Base-by-base conservation (phyloP, 768 basidiomycete genomes). In the Imleria badia region DNA sequence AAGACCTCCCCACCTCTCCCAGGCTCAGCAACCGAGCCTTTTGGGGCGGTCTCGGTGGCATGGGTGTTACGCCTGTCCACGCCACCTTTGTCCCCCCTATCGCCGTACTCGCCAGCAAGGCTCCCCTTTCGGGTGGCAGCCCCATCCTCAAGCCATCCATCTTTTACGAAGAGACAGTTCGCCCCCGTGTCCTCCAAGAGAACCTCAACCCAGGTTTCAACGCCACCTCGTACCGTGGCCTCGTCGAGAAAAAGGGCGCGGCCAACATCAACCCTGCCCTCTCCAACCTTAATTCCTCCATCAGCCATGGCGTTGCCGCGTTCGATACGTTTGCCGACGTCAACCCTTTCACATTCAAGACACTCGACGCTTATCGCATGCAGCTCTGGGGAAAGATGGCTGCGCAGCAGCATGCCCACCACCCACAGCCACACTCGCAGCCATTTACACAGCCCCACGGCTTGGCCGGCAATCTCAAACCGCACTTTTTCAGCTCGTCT, bases 351-450 rank as follows among this genome's bases (percentile, higher is more conserved):
- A 94, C 89, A 3, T 82, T 95, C 78, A 94, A 92, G 77, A 84
- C 81, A 2, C 75, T 95, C 60, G 93, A 95, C 72, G 81, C 85
- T 67, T 87, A 87, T 67, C 82, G 94, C 39, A 94, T 94, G 89
- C 94, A 96, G 57, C 77, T 97, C 1, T 96, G 94, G 94, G 83
- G 86, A 33, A 83, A 88, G 73, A 90, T 96, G 84, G 92, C 92
- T 0, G 79, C 84, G 31, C 91, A 92, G 60, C 87, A 82, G 50
- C 67, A 59, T 55, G 70, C 47, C 48, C 72, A 72, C 9, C 77
- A 78, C 0, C 66, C 74, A 55, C 81, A 76, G 58, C 60, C 76
- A 40, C 48, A 67, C 42, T 45, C 41, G 3, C 51, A 56, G 6
- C 40, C 48, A 52, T 62, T 62, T 56, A 63, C 59, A 44, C 62